Evolutionary conservation across 2,329 filamentous ascomycete genomes (phyloP).

Genomic region (Aspergillus niger): DNA sequence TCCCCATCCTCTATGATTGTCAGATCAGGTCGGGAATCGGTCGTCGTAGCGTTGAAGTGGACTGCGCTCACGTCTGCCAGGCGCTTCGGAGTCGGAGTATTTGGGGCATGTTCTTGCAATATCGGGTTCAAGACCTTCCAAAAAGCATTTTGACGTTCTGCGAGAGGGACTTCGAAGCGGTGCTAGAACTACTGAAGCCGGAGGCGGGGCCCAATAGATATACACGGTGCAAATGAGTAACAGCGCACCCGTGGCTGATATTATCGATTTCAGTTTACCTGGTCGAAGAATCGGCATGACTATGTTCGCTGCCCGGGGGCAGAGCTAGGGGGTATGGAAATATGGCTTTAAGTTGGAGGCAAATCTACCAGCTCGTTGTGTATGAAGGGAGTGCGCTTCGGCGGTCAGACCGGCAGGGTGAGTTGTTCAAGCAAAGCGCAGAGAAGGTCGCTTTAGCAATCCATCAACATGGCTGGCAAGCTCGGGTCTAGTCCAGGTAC

Average conservation of each 20-base stretch:
- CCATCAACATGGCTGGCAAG: conserved; percentile 10
- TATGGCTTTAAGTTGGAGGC: background rate
- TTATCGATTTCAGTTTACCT: conserved; percentile 30
- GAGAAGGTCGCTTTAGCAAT: background rate
- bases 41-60: conserved; percentile 34
- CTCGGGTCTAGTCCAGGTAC: background rate
- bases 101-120: conserved; percentile 35
- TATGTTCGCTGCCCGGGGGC: conserved; percentile 2
- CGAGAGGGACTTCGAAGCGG: conserved; percentile 37
- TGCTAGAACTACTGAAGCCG: conserved; percentile 35
- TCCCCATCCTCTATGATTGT: conserved; percentile 38
- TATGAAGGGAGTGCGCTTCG: background rate
- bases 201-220: conserved; percentile 39
- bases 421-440: background rate
- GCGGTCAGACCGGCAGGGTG: background rate
- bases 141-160: conserved; percentile 40
- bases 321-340: background rate
- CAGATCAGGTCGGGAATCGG: conserved; percentile 38
- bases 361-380: background rate
- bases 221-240: conserved; percentile 39
- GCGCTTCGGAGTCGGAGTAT: conserved; percentile 33
- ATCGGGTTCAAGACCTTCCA: conserved; percentile 41
- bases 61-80: conserved; percentile 25
- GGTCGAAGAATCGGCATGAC: conserved; percentile 33
- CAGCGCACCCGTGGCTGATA: conserved; percentile 31